phyloP scores from a whole-genome alignment of 768 basidiomycete genomes.

The Cystofilobasidium bisporidii region DNA sequence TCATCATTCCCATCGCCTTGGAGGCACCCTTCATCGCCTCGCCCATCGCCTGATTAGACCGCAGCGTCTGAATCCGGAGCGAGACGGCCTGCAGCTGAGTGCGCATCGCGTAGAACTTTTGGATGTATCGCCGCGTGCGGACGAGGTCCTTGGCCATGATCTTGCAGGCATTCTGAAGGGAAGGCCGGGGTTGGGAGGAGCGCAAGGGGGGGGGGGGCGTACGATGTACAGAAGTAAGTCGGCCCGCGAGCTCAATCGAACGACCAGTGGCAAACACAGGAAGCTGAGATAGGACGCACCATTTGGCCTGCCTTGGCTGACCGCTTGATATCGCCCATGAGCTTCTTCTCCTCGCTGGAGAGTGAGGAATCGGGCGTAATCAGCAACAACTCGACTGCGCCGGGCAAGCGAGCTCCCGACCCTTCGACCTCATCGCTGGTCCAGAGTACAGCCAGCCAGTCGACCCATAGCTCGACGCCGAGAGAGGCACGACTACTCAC shows the following conservation, averaged over 20 bases:
- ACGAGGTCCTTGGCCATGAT: slow-evolving; percentile 99
- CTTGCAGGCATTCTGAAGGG: slow-evolving; percentile 83
- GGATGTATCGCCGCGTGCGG: slow-evolving; percentile 83
- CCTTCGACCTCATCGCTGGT: no score
- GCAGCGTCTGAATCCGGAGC: slow-evolving; percentile 85
- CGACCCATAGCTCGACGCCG: no score
- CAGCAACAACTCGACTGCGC: not conserved
- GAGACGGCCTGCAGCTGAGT: slow-evolving; percentile 95
- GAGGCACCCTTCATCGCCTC: slow-evolving; percentile 98
- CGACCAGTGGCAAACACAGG: no score
- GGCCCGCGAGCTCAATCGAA: no score
- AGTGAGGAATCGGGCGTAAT: no score
- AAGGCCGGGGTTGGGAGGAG: not conserved
- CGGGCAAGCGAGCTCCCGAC: no score
- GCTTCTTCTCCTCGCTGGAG: slow-evolving; percentile 66
- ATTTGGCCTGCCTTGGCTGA: slow-evolving; percentile 91
- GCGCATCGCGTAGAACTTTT: slow-evolving; percentile 98
- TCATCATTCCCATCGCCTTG: slow-evolving; percentile 96
- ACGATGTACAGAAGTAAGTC: not conserved
- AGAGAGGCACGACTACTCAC: slow-evolving; percentile 40
- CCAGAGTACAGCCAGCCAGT: no score
- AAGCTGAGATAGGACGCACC: slow-evolving; percentile 46
- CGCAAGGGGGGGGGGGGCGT: not conserved
- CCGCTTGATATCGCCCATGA: slow-evolving; percentile 89
- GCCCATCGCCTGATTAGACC: slow-evolving; percentile 98